phyloP scores from a whole-genome alignment of 768 basidiomycete genomes.

The Boletus patriciae region DNA sequence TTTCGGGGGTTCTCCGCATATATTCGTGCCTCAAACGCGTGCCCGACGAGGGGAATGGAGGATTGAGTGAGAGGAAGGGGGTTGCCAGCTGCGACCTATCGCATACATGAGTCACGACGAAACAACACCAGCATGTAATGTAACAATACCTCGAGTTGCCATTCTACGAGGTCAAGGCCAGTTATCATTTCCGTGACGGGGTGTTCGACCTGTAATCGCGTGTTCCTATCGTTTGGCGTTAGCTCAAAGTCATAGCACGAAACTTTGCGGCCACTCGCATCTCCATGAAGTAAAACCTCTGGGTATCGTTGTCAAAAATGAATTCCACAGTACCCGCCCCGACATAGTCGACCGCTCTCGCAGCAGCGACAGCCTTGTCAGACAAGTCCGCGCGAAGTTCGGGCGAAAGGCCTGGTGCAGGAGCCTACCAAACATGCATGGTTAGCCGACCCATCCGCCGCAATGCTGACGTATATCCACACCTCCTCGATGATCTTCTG shows the following conservation, averaged over 20 bases:
- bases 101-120: neutral
- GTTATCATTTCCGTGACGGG: constrained; percentile 96
- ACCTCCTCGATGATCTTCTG: constrained; percentile 97
- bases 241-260: neutral
- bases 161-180: constrained; percentile 90
- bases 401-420: constrained; percentile 81
- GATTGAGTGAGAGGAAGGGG: constrained; percentile 75
- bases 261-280: constrained; percentile 52
- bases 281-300: constrained; percentile 93
- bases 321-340: constrained; percentile 96
- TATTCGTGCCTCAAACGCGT: constrained; percentile 93
- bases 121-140: neutral
- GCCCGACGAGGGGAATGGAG: constrained; percentile 82
- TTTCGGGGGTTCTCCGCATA: constrained; percentile 95
- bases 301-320: constrained; percentile 90
- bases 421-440: constrained; percentile 54
- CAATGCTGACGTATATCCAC: neutral
- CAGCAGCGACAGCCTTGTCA: constrained; percentile 88
- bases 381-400: constrained; percentile 81
- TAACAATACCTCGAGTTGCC: constrained; percentile 76
- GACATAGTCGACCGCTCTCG: constrained; percentile 86
- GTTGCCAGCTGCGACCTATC: constrained; percentile 84
- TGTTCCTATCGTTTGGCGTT: constrained; percentile 55
- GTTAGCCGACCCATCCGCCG: neutral
- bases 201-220: constrained; percentile 84